A percentile compares a stretch with the other conserved stretches of the same genome.
Evolutionary conservation across 805 yeast genomes (phyloP).

Genomic region (Suhomyces sp.): DNA sequence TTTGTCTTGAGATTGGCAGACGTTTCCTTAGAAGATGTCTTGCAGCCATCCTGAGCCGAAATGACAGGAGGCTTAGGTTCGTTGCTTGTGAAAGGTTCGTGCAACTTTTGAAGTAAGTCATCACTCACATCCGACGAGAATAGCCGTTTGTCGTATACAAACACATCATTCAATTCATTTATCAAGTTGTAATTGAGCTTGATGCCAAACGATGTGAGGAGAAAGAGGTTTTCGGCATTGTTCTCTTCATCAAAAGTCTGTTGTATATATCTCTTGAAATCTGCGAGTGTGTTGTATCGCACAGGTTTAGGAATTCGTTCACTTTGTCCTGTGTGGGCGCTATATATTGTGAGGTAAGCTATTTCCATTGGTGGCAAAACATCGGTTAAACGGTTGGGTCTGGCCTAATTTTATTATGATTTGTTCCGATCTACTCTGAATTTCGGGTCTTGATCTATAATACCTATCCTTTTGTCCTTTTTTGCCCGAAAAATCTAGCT

Average conservation of each 20-base stretch:
- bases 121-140: slow-evolving; percentile 36
- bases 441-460: neutral
- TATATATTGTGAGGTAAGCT: slow-evolving; percentile 29
- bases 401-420: neutral
- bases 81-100: slow-evolving; percentile 1
- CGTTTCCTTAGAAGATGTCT: neutral
- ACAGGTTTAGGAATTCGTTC: slow-evolving; percentile 40
- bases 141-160: slow-evolving; percentile 60
- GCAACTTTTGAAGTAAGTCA: neutral
- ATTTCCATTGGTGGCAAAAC: slow-evolving; percentile 10
- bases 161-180: slow-evolving; percentile 53
- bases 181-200: slow-evolving; percentile 53
- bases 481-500: neutral
- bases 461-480: neutral
- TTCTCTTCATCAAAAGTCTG: slow-evolving; percentile 27
- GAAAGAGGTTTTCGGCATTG: slow-evolving; percentile 36
- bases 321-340: slow-evolving; percentile 37
- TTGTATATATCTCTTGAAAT: slow-evolving; percentile 29
- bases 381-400: neutral
- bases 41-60: neutral
- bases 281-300: slow-evolving; percentile 32
- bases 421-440: neutral
- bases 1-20: slow-evolving; percentile 37
- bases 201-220: slow-evolving; percentile 65
- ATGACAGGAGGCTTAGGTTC: slow-evolving; percentile 4